These are phyloP conservation scores for Kandelia obovata DNA, from an alignment of 345 rosid species.

Conservation along the genomic window DNA sequence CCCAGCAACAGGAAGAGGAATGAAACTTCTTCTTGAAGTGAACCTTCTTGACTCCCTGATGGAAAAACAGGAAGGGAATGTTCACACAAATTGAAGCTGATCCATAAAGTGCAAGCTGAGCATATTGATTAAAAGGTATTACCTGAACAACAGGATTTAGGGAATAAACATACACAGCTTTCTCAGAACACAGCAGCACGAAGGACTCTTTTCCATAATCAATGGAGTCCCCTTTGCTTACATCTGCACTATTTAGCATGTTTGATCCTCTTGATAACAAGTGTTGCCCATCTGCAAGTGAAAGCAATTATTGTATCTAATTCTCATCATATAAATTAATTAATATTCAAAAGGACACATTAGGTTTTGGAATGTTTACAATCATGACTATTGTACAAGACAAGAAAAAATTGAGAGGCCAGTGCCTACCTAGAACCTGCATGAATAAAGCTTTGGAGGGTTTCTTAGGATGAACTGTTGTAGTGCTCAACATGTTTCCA, in stretches of 20 bases:
- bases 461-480: constrained; percentile 68
- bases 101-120: not conserved
- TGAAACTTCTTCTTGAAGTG: constrained; percentile 76
- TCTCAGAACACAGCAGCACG: constrained; percentile 74
- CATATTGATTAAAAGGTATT: constrained; percentile 11
- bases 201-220: constrained; percentile 51
- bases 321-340: not conserved
- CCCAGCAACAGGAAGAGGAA: constrained; percentile 71
- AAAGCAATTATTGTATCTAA: constrained; percentile 7
- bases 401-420: not conserved
- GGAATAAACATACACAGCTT: constrained; percentile 76
- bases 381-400: not conserved
- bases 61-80: constrained; percentile 2
- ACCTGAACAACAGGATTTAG: constrained; percentile 66
- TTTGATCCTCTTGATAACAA: constrained; percentile 30
- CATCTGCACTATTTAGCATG: constrained; percentile 25
- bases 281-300: constrained; percentile 50
- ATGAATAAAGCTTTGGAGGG: constrained; percentile 73
- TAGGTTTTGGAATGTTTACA: not conserved
- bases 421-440: constrained; percentile 63
- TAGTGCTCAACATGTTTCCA: constrained; percentile 60
- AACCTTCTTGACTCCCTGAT: constrained; percentile 78
- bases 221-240: constrained; percentile 30
- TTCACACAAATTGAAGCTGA: not conserved
- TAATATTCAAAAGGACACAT: not conserved